phyloP scores from a whole-genome alignment of 2,329 filamentous ascomycete genomes.

The Trichoderma pleuroti region DNA sequence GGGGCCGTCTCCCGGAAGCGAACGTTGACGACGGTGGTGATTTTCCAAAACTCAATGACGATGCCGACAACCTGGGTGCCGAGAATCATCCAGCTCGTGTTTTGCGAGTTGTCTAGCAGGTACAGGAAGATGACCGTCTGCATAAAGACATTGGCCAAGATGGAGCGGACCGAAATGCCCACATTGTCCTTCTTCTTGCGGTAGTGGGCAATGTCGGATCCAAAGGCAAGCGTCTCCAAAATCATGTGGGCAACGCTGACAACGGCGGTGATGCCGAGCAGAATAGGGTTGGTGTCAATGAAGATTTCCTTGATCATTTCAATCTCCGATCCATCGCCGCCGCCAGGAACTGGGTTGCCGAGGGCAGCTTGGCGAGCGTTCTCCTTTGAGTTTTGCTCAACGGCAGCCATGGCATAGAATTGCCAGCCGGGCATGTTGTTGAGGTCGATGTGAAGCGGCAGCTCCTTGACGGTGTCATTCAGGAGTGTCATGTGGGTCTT shows the following conservation, averaged over 20 bases:
- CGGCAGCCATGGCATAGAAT: constrained; percentile 76
- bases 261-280: constrained; percentile 77
- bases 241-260: constrained; percentile 90
- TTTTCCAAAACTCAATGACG: constrained; percentile 76
- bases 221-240: constrained; percentile 94
- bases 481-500: constrained; percentile 85
- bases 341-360: constrained; percentile 67
- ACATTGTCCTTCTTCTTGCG: constrained; percentile 99
- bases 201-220: constrained; percentile 96
- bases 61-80: constrained; percentile 85
- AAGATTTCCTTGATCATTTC: constrained; percentile 97
- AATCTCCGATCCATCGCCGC: constrained; percentile 87
- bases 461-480: constrained; percentile 79
- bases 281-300: constrained; percentile 87
- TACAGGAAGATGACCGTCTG: constrained; percentile 94
- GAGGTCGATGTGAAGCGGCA: constrained; percentile 80
- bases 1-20: constrained; percentile 67
- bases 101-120: constrained; percentile 93
- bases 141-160: constrained; percentile 97
- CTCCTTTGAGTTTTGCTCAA: constrained; percentile 86
- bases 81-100: constrained; percentile 98
- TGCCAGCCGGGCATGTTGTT: constrained; percentile 85
- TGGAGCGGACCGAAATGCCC: constrained; percentile 91
- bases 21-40: constrained; percentile 92
- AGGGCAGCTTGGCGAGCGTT: constrained; percentile 73